Base-by-base conservation (phyloP, 106 monocot genomes). In the Narthecium ossifragum region DNA sequence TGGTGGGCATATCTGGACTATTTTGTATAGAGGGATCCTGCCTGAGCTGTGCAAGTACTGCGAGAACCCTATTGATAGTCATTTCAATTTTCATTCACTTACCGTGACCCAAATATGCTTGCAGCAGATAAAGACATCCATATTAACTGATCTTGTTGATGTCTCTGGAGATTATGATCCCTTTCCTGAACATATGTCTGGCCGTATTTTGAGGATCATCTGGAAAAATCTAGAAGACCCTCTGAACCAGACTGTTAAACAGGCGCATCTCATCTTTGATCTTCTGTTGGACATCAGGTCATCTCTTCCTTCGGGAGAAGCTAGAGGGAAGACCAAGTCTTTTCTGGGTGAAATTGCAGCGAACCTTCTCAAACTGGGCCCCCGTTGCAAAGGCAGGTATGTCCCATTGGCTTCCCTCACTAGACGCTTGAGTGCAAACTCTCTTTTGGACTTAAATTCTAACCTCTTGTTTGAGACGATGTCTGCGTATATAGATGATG, bases 151-250 rank as follows among this genome's bases (percentile, higher is more conserved):
- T 67, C 51, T 81, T 29, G 70, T 68, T 43, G 57, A 71, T 36
- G 60, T 65, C 33, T 87, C 86, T 23, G 68, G 55, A 32, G 79
- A 79, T 46, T 81, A 70, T 79, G 59, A 71, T 53, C 79, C 84
- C 30, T n/a, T 98, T 50, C 73, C 91, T 20, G 70, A 78, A 64
- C 76, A 72, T 14, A 74, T 79, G 57, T 63, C 67, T 14, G 53
- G 30, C 53, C 82, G 77, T 8, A 41, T 98, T 43, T 54, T 98
- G 34, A 79, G 75, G 46, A 85, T 91, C 34, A 80, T 98, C 37
- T 98, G 98, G 98, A 91, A 88, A 55, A 98, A 98, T 71, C 70
- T 98, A 31, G 90, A 98, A 65, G 98, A 98, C 51, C 78, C 98
- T 53, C 67, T 98, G 53, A 98, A 71, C 70, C 98, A 98, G 65